Base-by-base conservation (phyloP, 2,329 filamentous ascomycete genomes). In the Trichoderma koningiopsis region DNA sequence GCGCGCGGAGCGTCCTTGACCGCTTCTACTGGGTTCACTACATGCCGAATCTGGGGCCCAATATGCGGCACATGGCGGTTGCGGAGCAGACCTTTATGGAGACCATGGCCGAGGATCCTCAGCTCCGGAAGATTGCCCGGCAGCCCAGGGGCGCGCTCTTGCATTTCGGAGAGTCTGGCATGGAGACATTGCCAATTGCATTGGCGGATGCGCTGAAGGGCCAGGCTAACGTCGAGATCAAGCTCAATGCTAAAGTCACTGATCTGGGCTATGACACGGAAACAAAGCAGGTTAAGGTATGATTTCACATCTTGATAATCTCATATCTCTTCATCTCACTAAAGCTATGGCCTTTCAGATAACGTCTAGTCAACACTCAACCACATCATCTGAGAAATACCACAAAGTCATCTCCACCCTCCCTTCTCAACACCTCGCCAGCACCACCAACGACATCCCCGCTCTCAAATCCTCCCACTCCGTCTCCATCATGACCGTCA, bases 401-500 rank as follows among this genome's bases (percentile, higher is more conserved):
- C 81, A 88, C 77, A 86, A 89, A 73, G 87, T 89, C 63, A 85
- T 93, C 62, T 90, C 88, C 22, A 90, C 91, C n/a, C 78, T 92
- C 29, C 84, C 84, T 57, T 83, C 83, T 70, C 80, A 83, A 47
- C 74, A 81, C 2, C 81, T 88, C 19, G 79, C 81, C 61, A 70
- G 74, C 31, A 72, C 83, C 35, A 79, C 81, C 3, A 73, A 75
- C 55, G 72, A 76, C 6, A 81, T 89, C 6, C 83, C 84, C 5
- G 77, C 83, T 37, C 83, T 92, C 13, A 76, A 78, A 22, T 77
- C 85, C 55, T 86, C 87, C 19, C 85, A 87, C 65, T 88, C 90
- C 43, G 91, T 95, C 35, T 94, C 90, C 37, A 94, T 97, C 73
- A 94, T 94, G 89, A 92, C 94, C 2, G 91, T 99, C 71, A 97